Evolutionary conservation across 1,284 basidiomycete genomes (phyloP).

Genomic region (Ustanciosporium gigantosporum): DNA sequence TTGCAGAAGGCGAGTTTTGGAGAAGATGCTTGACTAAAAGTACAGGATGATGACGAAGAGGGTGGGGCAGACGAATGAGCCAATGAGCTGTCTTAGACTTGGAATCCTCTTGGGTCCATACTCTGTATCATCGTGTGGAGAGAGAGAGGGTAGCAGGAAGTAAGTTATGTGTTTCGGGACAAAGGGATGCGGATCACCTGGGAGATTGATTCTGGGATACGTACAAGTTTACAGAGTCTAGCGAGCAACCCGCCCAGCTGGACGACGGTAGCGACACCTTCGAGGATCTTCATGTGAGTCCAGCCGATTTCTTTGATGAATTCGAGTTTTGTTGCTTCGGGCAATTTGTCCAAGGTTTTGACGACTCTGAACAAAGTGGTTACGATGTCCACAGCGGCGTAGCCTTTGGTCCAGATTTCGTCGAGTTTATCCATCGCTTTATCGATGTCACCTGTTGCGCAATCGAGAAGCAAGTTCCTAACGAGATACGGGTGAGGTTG

Average conservation of each 20-base stretch:
- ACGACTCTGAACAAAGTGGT: constrained; percentile 95
- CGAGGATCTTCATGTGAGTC: constrained; percentile 96
- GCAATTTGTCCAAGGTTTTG: constrained; percentile 67
- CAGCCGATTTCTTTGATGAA: constrained; percentile 98
- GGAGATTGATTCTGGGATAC: constrained; percentile 1
- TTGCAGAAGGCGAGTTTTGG: too few species aligned
- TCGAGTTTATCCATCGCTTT: constrained; percentile 80
- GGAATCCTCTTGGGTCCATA: constrained; percentile 34
- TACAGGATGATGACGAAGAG: too few species aligned
- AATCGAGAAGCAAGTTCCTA: constrained; percentile 78
- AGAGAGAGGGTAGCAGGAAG: not conserved
- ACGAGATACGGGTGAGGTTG: constrained; percentile 94
- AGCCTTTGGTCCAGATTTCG: constrained; percentile 91
- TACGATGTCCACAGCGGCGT: constrained; percentile 95
- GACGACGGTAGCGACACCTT: constrained; percentile 92
- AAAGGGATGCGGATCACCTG: not conserved
- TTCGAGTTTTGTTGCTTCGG: constrained; percentile 68
- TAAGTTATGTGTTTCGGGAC: not conserved
- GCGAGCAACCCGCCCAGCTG: constrained; percentile 71
- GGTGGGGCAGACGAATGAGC: too few species aligned
- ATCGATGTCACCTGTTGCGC: constrained; percentile 82
- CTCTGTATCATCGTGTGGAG: constrained; percentile 8
- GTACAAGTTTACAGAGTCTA: constrained; percentile 46
- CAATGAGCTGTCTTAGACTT: too few species aligned
- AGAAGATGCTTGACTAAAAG: too few species aligned